Evolutionary conservation across 768 basidiomycete genomes (phyloP).

Genomic region (Nidula microcarpa): DNA sequence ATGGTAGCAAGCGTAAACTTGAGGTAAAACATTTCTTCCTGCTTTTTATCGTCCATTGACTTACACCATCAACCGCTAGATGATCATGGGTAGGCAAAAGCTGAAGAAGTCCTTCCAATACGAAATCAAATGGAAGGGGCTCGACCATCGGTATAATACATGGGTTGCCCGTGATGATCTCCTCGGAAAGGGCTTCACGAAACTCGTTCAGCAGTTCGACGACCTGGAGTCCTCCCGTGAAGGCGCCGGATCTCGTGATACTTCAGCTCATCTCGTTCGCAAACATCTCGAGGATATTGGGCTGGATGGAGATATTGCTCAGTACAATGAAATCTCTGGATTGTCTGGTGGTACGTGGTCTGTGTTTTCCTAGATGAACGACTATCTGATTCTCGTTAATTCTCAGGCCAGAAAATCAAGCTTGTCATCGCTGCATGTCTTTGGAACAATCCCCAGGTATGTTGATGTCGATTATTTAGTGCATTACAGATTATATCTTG

Average conservation of each 20-base stretch:
- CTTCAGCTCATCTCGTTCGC: constrained; percentile 73
- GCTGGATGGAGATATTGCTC: constrained; percentile 94
- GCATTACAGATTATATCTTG: not conserved
- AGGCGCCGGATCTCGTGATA: constrained; percentile 90
- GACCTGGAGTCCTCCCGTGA: constrained; percentile 95
- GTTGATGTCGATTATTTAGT: constrained; percentile 9
- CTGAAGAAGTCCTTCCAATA: constrained; percentile 95
- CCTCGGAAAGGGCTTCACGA: constrained; percentile 81
- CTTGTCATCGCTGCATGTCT: constrained; percentile 91
- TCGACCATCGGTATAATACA: constrained; percentile 85
- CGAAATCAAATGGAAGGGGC: constrained; percentile 82
- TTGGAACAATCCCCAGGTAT: constrained; percentile 92
- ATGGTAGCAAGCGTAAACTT: constrained; percentile 86
- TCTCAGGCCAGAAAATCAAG: constrained; percentile 91
- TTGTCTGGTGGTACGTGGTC: constrained; percentile 75
- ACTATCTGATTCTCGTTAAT: constrained; percentile 4
- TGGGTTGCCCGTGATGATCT: constrained; percentile 91
- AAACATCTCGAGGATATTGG: constrained; percentile 96
- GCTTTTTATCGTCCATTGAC: not conserved
- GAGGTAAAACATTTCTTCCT: constrained; percentile 47
- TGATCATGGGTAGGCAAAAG: constrained; percentile 94
- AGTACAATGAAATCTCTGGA: constrained; percentile 96
- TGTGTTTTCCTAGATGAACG: constrained; percentile 3
- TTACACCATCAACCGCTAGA: constrained; percentile 28
- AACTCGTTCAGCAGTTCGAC: constrained; percentile 91